Conservation (phyloP, 208 protist species). For the Crithidia fasciculata region DNA sequence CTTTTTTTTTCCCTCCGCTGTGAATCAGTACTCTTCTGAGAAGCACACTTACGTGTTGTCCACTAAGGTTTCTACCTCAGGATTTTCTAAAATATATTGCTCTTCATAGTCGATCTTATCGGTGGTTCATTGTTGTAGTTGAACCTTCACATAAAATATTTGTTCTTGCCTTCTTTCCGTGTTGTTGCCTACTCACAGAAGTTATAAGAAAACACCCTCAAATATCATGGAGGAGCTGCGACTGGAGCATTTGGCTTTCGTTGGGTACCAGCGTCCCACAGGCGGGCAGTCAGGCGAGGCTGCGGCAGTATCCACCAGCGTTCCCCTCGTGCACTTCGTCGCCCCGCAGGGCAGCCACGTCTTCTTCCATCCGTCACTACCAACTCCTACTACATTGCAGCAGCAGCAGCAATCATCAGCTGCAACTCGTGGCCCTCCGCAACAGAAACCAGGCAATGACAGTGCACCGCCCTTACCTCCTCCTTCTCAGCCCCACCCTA, state of each 20-base stretch:
- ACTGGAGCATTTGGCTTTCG: constrained; percentile 25
- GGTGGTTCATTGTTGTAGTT: too few relatives aligned
- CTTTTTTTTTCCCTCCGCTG: background rate
- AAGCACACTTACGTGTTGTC: too few relatives aligned
- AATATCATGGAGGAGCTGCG: constrained; percentile 5
- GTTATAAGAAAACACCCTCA: too few relatives aligned
- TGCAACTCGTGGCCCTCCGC: background rate
- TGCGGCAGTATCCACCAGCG: background rate
- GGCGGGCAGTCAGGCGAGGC: background rate
- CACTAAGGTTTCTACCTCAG: too few relatives aligned
- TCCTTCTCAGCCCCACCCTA: background rate
- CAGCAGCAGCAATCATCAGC: background rate
- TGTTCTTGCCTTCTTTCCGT: too few relatives aligned
- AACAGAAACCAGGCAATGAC: too few relatives aligned
- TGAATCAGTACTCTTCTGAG: too few relatives aligned
- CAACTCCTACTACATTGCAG: background rate
- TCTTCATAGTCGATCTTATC: too few relatives aligned
- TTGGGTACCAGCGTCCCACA: constrained; percentile 21
- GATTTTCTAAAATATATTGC: too few relatives aligned
- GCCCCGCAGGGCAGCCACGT: constrained; percentile 14
- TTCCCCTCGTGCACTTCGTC: constrained; percentile 8
- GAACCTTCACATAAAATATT: too few relatives aligned
- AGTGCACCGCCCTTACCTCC: too few relatives aligned
- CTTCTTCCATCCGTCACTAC: constrained; percentile 9
- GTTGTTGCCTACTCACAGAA: too few relatives aligned